Percentiles rank a stretch among this genome's conserved stretches.
Evolutionary conservation across 768 basidiomycete species (phyloP).

Genomic region (Tubosaeta sp.): DNA sequence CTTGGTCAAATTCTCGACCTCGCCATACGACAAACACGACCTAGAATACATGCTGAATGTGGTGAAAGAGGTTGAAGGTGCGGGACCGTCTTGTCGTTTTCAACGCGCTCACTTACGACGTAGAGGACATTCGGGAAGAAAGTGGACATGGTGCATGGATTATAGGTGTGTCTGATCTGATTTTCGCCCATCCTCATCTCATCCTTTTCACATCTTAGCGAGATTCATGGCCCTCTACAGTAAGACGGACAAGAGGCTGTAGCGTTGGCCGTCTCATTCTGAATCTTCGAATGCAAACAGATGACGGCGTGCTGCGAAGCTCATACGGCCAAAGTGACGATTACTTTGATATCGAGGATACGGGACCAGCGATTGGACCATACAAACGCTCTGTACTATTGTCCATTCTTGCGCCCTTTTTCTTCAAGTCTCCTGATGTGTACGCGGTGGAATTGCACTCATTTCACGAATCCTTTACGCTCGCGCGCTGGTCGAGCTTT

Average conservation of each 20-base stretch:
- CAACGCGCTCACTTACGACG: background rate
- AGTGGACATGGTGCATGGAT: slow-evolving; percentile 21
- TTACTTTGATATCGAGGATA: slow-evolving; percentile 28
- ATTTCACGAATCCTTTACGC: slow-evolving; percentile 26
- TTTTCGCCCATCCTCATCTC: background rate
- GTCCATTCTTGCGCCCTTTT: slow-evolving; percentile 17
- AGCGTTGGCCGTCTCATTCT: background rate
- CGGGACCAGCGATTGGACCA: slow-evolving; percentile 3
- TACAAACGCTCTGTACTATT: slow-evolving; percentile 21
- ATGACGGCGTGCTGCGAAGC: slow-evolving; percentile 25
- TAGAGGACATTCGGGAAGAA: slow-evolving; percentile 10
- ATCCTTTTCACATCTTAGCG: slow-evolving; percentile 11
- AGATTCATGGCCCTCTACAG: slow-evolving; percentile 30
- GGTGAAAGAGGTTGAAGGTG: slow-evolving; percentile 28
- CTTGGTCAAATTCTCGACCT: slow-evolving; percentile 31
- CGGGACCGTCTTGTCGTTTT: background rate
- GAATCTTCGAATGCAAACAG: slow-evolving; percentile 4
- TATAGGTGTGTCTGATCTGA: slow-evolving; percentile 15
- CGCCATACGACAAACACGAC: slow-evolving; percentile 22
- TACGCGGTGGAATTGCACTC: slow-evolving; percentile 27
- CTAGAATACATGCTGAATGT: slow-evolving; percentile 26
- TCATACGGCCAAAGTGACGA: slow-evolving; percentile 31
- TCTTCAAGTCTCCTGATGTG: slow-evolving; percentile 26
- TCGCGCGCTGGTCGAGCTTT: slow-evolving; percentile 25
- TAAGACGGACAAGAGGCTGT: slow-evolving; percentile 7